Percentiles rank a stretch among this genome's conserved stretches.
phyloP scores from a whole-genome alignment of 805 yeast genomes.

The Cephaloascus fragrans region DNA sequence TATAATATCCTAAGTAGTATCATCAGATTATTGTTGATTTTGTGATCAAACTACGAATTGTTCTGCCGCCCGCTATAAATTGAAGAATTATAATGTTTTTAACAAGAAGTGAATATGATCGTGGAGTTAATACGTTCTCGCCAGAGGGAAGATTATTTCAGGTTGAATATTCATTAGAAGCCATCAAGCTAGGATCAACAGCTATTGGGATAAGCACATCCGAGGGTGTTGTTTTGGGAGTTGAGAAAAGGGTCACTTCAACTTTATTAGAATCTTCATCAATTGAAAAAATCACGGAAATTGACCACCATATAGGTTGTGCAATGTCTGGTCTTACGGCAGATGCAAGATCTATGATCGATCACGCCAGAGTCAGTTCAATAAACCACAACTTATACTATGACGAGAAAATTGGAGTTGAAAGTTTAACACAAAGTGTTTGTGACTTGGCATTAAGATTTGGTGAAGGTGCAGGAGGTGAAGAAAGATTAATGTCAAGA shows the following conservation, averaged over 20 bases:
- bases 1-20: too few species aligned
- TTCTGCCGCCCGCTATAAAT: too few species aligned
- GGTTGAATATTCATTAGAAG: constrained; percentile 95
- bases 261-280: constrained; percentile 84
- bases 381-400: constrained; percentile 84
- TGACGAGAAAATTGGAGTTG: constrained; percentile 88
- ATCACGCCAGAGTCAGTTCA: constrained; percentile 88
- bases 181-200: constrained; percentile 91
- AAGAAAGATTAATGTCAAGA: constrained; percentile 90
- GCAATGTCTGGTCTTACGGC: constrained; percentile 99
- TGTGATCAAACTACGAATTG: too few species aligned
- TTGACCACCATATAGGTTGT: constrained; percentile 91
- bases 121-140: constrained; percentile 97
- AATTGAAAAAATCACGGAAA: constrained; percentile 92
- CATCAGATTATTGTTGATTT: too few species aligned
- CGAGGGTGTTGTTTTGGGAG: constrained; percentile 94
- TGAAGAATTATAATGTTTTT: constrained; percentile 74
- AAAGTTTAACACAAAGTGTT: constrained; percentile 89
- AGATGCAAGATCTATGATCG: constrained; percentile 97
- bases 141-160: constrained; percentile 98
- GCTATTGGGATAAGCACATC: constrained; percentile 95
- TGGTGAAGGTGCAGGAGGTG: constrained; percentile 96
- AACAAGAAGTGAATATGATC: constrained; percentile 98
- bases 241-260: constrained; percentile 94
- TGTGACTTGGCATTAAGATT: constrained; percentile 95